These are phyloP conservation scores for Saprolegnia diclina DNA, from an alignment of 352 stramenopile species.

Conservation along the genomic window DNA sequence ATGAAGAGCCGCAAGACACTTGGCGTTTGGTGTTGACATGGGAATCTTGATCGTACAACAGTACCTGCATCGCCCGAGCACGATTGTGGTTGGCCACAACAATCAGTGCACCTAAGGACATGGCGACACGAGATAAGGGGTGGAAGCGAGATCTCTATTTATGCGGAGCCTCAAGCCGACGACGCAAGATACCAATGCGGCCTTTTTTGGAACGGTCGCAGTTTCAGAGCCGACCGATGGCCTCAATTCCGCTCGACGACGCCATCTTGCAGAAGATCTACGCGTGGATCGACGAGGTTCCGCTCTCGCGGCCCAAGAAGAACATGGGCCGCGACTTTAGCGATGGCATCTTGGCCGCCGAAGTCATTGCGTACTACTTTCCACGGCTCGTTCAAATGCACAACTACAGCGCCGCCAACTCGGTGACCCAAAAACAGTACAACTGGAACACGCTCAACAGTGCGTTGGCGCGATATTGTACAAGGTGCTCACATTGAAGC, in stretches of 20 bases:
- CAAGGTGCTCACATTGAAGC: slow-evolving; percentile 26
- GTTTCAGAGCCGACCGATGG: slow-evolving; percentile 7
- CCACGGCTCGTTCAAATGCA: slow-evolving; percentile 94
- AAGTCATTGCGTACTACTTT: slow-evolving; percentile 93
- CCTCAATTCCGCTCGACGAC: slow-evolving; percentile 51
- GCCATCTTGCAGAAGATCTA: slow-evolving; percentile 91
- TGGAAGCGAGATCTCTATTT: too few relatives aligned
- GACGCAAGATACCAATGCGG: too few relatives aligned
- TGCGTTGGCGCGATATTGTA: slow-evolving; percentile 31
- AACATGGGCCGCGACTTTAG: slow-evolving; percentile 95
- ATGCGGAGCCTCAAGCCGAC: too few relatives aligned
- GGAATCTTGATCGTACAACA: too few relatives aligned
- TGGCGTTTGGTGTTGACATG: too few relatives aligned
- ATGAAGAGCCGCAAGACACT: too few relatives aligned
- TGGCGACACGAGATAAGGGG: too few relatives aligned
- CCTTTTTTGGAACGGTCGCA: neutral
- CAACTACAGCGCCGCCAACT: slow-evolving; percentile 94
- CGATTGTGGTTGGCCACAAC: too few relatives aligned
- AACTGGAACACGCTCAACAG: slow-evolving; percentile 95
- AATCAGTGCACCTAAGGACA: too few relatives aligned
- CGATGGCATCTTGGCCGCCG: slow-evolving; percentile 85
- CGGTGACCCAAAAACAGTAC: slow-evolving; percentile 91
- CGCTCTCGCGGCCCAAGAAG: slow-evolving; percentile 90
- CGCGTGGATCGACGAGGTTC: slow-evolving; percentile 94
- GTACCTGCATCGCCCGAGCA: too few relatives aligned